Conservation (phyloP, 2,329 filamentous ascomycete genomes). For the Cryphonectria parasitica region DNA sequence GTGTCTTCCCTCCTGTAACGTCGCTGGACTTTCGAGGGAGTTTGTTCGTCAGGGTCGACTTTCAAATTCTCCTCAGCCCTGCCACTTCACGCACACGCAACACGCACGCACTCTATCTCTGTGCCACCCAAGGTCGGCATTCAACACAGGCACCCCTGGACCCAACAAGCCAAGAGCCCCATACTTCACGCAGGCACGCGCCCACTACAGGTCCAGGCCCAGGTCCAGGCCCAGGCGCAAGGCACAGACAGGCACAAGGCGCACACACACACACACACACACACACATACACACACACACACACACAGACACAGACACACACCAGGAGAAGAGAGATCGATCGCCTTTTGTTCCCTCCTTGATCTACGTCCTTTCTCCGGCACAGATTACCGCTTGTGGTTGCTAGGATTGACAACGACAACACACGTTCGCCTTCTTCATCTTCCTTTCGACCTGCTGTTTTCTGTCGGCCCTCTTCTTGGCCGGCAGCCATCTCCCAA, state of each 20-base stretch:
- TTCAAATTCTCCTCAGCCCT: neutral
- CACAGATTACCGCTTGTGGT: neutral
- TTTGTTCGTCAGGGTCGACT: neutral
- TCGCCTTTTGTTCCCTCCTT: constrained; percentile 10
- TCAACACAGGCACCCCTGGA: neutral
- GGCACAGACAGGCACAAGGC: neutral
- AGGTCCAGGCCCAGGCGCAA: neutral
- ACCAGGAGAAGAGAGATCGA: neutral
- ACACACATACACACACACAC: too few relatives aligned
- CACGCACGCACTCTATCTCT: neutral
- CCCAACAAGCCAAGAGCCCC: neutral
- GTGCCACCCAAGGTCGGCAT: neutral
- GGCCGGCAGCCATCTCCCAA: neutral
- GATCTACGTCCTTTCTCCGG: constrained; percentile 4
- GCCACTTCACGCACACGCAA: neutral
- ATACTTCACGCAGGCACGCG: neutral
- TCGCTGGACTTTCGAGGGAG: neutral
- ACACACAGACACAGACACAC: too few relatives aligned
- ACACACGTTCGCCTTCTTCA: neutral
- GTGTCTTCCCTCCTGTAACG: neutral
- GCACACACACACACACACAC: neutral
- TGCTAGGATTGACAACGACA: constrained; percentile 1
- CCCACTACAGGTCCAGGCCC: neutral
- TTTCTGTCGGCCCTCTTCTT: neutral
- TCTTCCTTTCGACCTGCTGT: constrained; percentile 1